These are phyloP conservation scores for Fraxinus albicans DNA, from an alignment of 305 asterid genomes.

Conservation along the genomic window DNA sequence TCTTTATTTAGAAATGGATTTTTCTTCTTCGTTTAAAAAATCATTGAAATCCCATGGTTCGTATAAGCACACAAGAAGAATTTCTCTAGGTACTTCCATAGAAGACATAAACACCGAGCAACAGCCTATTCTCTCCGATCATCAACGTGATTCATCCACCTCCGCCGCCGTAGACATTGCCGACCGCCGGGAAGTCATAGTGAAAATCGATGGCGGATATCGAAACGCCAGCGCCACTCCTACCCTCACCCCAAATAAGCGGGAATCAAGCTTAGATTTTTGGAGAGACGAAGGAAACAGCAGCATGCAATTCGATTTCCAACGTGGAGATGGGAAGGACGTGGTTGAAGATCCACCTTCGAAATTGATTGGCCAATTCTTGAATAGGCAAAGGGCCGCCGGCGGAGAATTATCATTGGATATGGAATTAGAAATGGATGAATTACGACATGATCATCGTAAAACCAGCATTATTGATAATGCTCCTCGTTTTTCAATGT, in stretches of 20 bases:
- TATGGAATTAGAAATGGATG: constrained; percentile 78
- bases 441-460: constrained; percentile 29
- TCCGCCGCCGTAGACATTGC: neutral
- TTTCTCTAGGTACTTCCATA: constrained; percentile 30
- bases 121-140: constrained; percentile 53
- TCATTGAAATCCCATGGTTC: constrained; percentile 50
- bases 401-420: constrained; percentile 61
- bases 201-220: constrained; percentile 56
- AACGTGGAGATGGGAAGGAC: neutral
- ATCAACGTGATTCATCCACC: constrained; percentile 24
- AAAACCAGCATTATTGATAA: neutral
- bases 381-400: constrained; percentile 60
- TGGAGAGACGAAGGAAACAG: constrained; percentile 33
- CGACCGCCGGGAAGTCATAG: constrained; percentile 45
- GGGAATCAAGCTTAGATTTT: constrained; percentile 46
- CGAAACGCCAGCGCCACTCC: neutral
- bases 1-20: constrained; percentile 37
- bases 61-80: constrained; percentile 31
- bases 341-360: constrained; percentile 61
- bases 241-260: constrained; percentile 7
- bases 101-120: constrained; percentile 44
- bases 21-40: constrained; percentile 56
- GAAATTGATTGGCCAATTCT: constrained; percentile 57
- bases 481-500: constrained; percentile 15
- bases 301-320: constrained; percentile 22